Evolutionary conservation across 2,329 filamentous ascomycete species (phyloP).

Genomic region (Pseudonectria foliicola): DNA sequence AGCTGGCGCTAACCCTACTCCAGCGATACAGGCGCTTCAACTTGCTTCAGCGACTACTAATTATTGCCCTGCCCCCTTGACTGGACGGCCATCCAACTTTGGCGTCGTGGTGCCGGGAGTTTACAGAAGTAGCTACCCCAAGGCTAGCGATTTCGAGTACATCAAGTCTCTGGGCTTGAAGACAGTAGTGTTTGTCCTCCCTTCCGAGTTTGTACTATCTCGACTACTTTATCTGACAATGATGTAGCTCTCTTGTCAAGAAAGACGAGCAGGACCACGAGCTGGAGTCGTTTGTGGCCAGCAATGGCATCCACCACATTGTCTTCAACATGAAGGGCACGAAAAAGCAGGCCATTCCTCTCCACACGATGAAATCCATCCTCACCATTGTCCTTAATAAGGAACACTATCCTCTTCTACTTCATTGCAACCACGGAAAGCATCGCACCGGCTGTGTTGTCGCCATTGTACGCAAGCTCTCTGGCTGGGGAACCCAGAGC

Average conservation of each 20-base stretch:
- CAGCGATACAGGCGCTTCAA: constrained; percentile 5
- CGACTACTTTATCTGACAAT: constrained; percentile 8
- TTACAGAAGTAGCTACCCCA: constrained; percentile 77
- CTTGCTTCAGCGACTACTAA: constrained; percentile 8
- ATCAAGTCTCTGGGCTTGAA: constrained; percentile 62
- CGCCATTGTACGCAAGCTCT: constrained; percentile 67
- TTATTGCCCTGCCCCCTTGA: constrained; percentile 15
- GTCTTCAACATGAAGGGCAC: constrained; percentile 80
- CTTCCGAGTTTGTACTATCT: constrained; percentile 5
- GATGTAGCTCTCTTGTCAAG: constrained; percentile 51
- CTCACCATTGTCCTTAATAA: constrained; percentile 64
- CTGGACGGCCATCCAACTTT: constrained; percentile 60
- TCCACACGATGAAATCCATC: constrained; percentile 61
- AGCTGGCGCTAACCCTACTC: constrained; percentile 4
- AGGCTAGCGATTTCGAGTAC: constrained; percentile 62
- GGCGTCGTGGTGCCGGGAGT: constrained; percentile 66
- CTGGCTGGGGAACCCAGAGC: constrained; percentile 55
- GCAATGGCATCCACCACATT: constrained; percentile 63
- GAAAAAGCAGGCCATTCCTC: constrained; percentile 67
- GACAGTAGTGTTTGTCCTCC: constrained; percentile 62
- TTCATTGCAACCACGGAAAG: constrained; percentile 94
- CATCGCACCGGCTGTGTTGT: constrained; percentile 90
- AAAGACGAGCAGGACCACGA: constrained; percentile 49
- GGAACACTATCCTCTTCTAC: constrained; percentile 69
- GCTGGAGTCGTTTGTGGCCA: constrained; percentile 54